phyloP scores from a whole-genome alignment of 768 basidiomycete genomes.

The Pholiota conissans region DNA sequence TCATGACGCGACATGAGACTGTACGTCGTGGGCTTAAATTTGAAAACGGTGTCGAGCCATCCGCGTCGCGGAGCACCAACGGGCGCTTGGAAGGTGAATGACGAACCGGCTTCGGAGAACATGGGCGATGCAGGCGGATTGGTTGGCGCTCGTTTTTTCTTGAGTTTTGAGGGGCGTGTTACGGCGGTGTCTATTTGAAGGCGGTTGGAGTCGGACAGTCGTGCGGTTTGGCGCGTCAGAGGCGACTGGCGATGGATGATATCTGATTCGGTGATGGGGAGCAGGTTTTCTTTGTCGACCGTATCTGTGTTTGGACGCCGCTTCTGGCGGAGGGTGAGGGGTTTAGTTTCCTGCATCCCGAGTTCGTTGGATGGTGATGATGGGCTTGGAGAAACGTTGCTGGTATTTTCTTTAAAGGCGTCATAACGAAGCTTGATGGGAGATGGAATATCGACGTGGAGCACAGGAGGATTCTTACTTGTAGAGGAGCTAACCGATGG shows the following conservation, averaged over 20 bases:
- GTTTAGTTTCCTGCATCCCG: constrained; percentile 34
- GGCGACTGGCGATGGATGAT: constrained; percentile 21
- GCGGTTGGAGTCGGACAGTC: constrained; percentile 8
- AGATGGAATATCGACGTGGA: constrained; percentile 7
- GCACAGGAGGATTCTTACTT: background rate
- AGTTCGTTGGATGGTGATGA: background rate
- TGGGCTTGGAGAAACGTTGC: background rate
- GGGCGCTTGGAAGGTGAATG: constrained; percentile 40
- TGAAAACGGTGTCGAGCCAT: constrained; percentile 91
- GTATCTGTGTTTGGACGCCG: constrained; percentile 17
- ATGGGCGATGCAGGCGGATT: constrained; percentile 34
- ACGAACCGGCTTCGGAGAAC: constrained; percentile 45
- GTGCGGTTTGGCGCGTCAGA: constrained; percentile 12
- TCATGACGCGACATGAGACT: constrained; percentile 59
- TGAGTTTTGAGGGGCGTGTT: constrained; percentile 35
- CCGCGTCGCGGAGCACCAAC: constrained; percentile 51
- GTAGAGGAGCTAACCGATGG: constrained; percentile 3
- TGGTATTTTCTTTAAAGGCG: background rate
- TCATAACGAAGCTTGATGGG: constrained; percentile 10
- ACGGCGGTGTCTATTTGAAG: constrained; percentile 8
- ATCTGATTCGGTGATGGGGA: constrained; percentile 20
- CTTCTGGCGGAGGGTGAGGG: constrained; percentile 45
- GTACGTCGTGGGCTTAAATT: constrained; percentile 69
- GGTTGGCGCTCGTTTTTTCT: constrained; percentile 22
- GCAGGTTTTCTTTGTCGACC: constrained; percentile 61